Conservation (phyloP, 2,329 filamentous ascomycete species). For the Eurotiales sp. region DNA sequence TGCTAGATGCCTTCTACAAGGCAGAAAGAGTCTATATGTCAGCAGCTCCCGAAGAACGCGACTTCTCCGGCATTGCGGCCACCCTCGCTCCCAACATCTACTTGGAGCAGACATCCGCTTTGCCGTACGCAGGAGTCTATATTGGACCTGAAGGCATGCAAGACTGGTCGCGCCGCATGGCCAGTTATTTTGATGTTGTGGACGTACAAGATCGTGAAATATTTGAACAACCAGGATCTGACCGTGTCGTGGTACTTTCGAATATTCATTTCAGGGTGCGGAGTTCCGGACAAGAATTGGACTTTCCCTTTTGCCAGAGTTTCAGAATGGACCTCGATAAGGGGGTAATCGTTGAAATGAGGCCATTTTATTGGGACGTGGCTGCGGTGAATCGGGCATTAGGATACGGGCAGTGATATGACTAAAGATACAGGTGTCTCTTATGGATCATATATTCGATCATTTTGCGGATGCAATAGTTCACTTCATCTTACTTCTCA, state of each 20-base stretch:
- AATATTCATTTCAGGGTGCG: conserved; percentile 27
- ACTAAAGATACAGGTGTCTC: too few species aligned
- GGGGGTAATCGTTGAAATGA: conserved; percentile 28
- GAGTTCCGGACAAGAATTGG: conserved; percentile 27
- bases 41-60: conserved; percentile 23
- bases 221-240: conserved; percentile 27
- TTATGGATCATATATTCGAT: too few species aligned
- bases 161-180: conserved; percentile 30
- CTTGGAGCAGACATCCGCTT: conserved; percentile 30
- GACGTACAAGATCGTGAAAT: conserved; percentile 29
- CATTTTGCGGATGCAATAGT: too few species aligned
- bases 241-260: conserved; percentile 26
- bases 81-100: conserved; percentile 23
- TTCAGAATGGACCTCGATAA: conserved; percentile 31
- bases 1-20: conserved; percentile 33
- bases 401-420: background rate
- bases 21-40: conserved; percentile 35
- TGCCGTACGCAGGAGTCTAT: conserved; percentile 33
- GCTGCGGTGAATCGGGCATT: conserved; percentile 11
- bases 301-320: conserved; percentile 29
- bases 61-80: conserved; percentile 29
- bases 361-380: conserved; percentile 38
- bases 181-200: conserved; percentile 23
- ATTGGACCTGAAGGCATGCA: conserved; percentile 29
- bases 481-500: too few species aligned